These are phyloP conservation scores for Volvariella volvacea DNA, from an alignment of 1,284 basidiomycete genomes.

Conservation along the genomic window DNA sequence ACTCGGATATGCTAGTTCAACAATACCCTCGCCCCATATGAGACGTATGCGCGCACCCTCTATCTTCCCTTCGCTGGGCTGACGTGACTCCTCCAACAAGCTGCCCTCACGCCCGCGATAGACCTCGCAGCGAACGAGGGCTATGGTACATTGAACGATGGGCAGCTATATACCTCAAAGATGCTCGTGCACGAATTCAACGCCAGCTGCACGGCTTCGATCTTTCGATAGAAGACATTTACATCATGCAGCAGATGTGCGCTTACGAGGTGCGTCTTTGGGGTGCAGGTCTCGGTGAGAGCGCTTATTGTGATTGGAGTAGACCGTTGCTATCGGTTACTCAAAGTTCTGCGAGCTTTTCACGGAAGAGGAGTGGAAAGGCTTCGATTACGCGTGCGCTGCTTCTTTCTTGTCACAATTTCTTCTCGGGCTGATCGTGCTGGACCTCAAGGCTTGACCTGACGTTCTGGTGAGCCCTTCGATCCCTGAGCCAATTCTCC, in stretches of 20 bases:
- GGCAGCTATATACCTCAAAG: conserved; percentile 64
- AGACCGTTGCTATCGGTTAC: conserved; percentile 88
- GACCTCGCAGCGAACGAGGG: conserved; percentile 48
- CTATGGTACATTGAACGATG: conserved; percentile 53
- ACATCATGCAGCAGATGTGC: conserved; percentile 72
- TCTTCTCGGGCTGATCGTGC: conserved; percentile 1
- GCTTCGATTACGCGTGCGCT: conserved; percentile 76
- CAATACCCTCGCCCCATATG: conserved; percentile 73
- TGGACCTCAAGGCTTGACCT: conserved; percentile 35
- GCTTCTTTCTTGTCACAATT: not conserved
- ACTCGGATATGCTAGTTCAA: conserved; percentile 47
- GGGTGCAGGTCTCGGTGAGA: not conserved
- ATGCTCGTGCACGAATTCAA: conserved; percentile 60
- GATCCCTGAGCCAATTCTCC: too few species aligned
- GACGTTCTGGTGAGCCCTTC: conserved; percentile 36
- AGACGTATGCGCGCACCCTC: conserved; percentile 40
- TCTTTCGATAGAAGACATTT: conserved; percentile 66
- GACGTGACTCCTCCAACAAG: conserved; percentile 19
- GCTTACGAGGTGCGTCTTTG: conserved; percentile 69
- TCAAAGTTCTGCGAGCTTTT: conserved; percentile 89
- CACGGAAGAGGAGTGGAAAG: conserved; percentile 85
- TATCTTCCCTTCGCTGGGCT: not conserved
- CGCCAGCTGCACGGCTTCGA: conserved; percentile 57
- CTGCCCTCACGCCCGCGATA: conserved; percentile 54
- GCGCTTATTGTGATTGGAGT: conserved; percentile 1